phyloP scores from a whole-genome alignment of 306 rosid species.

The Castanea sativa region DNA sequence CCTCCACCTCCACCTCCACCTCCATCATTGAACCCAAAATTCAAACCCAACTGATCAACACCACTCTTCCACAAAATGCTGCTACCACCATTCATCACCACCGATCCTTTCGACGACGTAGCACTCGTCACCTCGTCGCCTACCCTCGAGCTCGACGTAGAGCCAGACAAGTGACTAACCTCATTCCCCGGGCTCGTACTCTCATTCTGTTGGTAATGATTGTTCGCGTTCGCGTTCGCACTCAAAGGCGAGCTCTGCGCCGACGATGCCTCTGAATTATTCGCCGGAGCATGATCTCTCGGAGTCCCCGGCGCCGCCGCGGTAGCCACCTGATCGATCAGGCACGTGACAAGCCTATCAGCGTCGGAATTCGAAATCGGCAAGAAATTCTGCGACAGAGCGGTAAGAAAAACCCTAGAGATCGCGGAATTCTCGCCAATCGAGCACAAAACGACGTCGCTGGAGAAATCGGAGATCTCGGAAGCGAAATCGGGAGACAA shows the following conservation, averaged over 20 bases:
- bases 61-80: slow-evolving; percentile 62
- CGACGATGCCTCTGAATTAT: slow-evolving; percentile 54
- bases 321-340: slow-evolving; percentile 56
- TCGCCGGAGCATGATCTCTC: slow-evolving; percentile 35
- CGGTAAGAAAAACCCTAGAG: slow-evolving; percentile 67
- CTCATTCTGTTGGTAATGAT: slow-evolving; percentile 34
- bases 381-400: slow-evolving; percentile 59
- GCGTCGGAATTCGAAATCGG: slow-evolving; percentile 66
- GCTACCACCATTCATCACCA: slow-evolving; percentile 57
- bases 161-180: slow-evolving; percentile 54
- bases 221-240: slow-evolving; percentile 33
- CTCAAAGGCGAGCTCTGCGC: slow-evolving; percentile 83
- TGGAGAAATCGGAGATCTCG: slow-evolving; percentile 54
- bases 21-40: slow-evolving; percentile 59
- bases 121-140: slow-evolving; percentile 58
- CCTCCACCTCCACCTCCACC: slow-evolving; percentile 50
- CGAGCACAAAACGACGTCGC: slow-evolving; percentile 58
- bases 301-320: slow-evolving; percentile 45
- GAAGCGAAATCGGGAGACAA: slow-evolving; percentile 64
- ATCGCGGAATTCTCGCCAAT: slow-evolving; percentile 51
- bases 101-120: slow-evolving; percentile 53
- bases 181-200: slow-evolving; percentile 63
- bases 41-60: slow-evolving; percentile 63
- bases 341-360: slow-evolving; percentile 47
- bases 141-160: slow-evolving; percentile 54